A percentile compares a stretch with the other conserved stretches of the same genome.
Conservation (phyloP, 78 protist genomes). For the Pigoraptor vietnamica region DNA sequence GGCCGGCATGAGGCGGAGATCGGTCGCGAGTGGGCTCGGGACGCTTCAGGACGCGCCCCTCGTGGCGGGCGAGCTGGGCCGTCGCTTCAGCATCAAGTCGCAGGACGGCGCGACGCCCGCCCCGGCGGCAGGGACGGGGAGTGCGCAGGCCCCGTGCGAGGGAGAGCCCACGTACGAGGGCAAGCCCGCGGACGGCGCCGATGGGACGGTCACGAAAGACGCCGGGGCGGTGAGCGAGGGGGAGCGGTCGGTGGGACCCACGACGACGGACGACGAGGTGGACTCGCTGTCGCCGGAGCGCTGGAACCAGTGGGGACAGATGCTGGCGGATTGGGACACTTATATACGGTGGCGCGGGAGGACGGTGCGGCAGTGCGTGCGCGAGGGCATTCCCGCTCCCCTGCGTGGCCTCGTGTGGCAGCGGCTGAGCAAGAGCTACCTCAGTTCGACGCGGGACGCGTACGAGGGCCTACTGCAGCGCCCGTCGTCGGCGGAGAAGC, state of each 20-base stretch:
- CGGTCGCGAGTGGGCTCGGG: neutral
- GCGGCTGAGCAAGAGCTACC: neutral
- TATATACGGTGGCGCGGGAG: neutral
- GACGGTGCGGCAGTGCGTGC: neutral
- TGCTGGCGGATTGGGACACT: neutral
- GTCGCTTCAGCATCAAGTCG: neutral
- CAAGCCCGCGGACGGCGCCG: neutral
- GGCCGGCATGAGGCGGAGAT: neutral
- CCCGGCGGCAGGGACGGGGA: neutral
- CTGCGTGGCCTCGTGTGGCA: constrained; percentile 13
- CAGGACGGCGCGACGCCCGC: neutral
- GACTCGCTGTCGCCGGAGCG: neutral
- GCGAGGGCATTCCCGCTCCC: neutral
- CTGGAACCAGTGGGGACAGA: neutral
- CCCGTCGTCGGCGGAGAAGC: neutral
- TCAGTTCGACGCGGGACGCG: too few species aligned
- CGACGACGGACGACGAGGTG: neutral
- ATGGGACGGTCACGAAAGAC: neutral
- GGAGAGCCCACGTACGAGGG: neutral
- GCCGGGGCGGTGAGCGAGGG: too few species aligned
- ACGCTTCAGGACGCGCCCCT: neutral
- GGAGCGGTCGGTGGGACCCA: neutral
- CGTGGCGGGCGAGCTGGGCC: neutral
- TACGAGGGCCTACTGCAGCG: neutral
- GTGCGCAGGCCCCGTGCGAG: too few species aligned